Evolutionary conservation across 768 basidiomycete species (phyloP), one percentile per base, ranked within the genome.

Genomic region (Lactifluus subvellereus): DNA sequence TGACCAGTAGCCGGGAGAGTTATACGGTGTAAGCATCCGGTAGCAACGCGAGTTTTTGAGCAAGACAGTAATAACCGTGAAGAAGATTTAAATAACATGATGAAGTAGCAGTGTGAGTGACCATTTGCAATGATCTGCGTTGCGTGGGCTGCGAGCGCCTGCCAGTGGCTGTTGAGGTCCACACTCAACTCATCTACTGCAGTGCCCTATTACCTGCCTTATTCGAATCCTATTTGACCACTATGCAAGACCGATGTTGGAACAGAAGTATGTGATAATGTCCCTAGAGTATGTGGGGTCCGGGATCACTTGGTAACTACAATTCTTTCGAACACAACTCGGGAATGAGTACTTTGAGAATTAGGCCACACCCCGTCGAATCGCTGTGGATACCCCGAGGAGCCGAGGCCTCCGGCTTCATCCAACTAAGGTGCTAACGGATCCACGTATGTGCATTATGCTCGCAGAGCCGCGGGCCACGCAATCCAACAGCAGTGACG

Each of bases 81-180:
- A 16, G 54, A 37, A 11, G 22, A 27, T 45, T 59, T 64, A 35
- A 47, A 51, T 47, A 51, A 56, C 63, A 60, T 64, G 16, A 20
- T 27, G 18, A 49, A 16, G 58, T 45, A 22, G 48, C 16, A 10
- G 20, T 42, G 13, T 27, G 13, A 38, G 20, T 37, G n/a, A 6
- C 32, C 52, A 53, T 22, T 33, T 18, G 30, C 16, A 11, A 30
- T 11, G 7, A 50, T 18, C 22, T 50, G 20, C 5, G 10, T 4
- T 50, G 20, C 5, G 10, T 4, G 47, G 7, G 4, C 20, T 13
- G 22, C 47, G 22, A 11, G 47, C 45, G 47, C 47, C 45, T 20
- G n/a, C 43, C n/a, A 45, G 3, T 48, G 8, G 45, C 45, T n/a
- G 43, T 45, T 45, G 43, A n/a, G 37, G 7, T 37, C 37, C 43